Conservation (phyloP, 1,139 yeast species). For the Lodderomyces jiufengensis region DNA sequence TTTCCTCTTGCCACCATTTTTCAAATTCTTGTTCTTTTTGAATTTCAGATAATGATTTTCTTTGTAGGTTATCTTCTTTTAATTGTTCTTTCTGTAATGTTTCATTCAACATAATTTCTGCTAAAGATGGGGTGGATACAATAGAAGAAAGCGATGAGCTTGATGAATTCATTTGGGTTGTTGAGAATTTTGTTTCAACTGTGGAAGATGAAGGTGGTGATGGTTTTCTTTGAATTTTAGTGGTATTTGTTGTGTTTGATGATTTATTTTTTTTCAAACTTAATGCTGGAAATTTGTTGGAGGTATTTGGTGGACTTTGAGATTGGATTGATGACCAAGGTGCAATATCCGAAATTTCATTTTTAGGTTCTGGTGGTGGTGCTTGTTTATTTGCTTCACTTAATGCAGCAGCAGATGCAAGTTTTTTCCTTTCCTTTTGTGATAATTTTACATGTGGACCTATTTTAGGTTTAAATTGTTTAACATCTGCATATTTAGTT, state of each 20-base stretch:
- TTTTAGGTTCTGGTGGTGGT: not conserved
- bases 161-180: conserved; percentile 7
- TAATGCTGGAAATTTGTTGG: conserved; percentile 13
- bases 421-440: conserved; percentile 50
- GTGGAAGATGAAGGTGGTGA: conserved; percentile 8
- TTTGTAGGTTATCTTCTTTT: conserved; percentile 25
- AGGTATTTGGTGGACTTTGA: not conserved
- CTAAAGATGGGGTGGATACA: conserved; percentile 24
- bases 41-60: conserved; percentile 58
- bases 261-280: conserved; percentile 11
- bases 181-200: conserved; percentile 3
- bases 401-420: conserved; percentile 13
- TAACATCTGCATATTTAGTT: conserved; percentile 8
- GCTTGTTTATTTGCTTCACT: not conserved
- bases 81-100: conserved; percentile 41
- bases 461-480: conserved; percentile 26
- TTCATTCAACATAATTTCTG: conserved; percentile 44
- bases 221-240: too few relatives aligned
- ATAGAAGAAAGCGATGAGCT: conserved; percentile 11
- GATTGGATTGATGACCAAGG: conserved; percentile 11
- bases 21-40: conserved; percentile 80
- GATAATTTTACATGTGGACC: conserved; percentile 41
- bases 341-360: conserved; percentile 6
- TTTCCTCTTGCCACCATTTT: conserved; percentile 78
- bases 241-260: not conserved